phyloP scores from a whole-genome alignment of 352 stramenopile species.

The Salisapilia sapeloensis region DNA sequence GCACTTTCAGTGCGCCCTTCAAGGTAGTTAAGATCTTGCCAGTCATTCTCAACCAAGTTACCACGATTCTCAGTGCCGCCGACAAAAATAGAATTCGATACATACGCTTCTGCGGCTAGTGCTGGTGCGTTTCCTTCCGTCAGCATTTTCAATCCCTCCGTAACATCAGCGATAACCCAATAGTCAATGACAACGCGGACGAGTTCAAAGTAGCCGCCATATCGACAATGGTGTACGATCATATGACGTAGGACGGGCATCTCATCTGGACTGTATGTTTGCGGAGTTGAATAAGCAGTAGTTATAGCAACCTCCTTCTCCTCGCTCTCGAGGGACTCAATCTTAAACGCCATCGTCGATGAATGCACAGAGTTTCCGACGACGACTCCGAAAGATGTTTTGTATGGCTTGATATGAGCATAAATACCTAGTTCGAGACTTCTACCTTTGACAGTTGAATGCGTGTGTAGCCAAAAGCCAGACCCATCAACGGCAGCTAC shows the following conservation, averaged over 20 bases:
- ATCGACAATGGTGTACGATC: slow-evolving; percentile 13
- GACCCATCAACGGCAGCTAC: slow-evolving; percentile 18
- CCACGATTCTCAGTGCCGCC: slow-evolving; percentile 16
- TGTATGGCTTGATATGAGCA: slow-evolving; percentile 9
- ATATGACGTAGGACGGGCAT: slow-evolving; percentile 13
- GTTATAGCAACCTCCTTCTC: slow-evolving; percentile 1
- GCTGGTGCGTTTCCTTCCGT: slow-evolving; percentile 13
- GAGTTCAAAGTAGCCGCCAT: slow-evolving; percentile 17
- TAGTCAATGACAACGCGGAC: slow-evolving; percentile 10
- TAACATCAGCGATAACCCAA: slow-evolving; percentile 16
- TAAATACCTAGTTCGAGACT: slow-evolving; percentile 13
- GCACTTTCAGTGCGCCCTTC: slow-evolving; percentile 17
- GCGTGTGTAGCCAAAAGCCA: slow-evolving; percentile 29
- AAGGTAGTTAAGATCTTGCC: slow-evolving; percentile 18
- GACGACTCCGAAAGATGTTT: slow-evolving; percentile 7
- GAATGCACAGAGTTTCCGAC: slow-evolving; percentile 11
- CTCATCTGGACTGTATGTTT: slow-evolving; percentile 10
- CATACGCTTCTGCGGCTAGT: slow-evolving; percentile 8
- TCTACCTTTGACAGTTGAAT: slow-evolving; percentile 8
- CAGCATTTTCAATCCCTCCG: slow-evolving; percentile 16
- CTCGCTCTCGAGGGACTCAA: slow-evolving; percentile 16
- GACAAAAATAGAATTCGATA: slow-evolving; percentile 19
- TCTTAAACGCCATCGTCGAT: slow-evolving; percentile 9
- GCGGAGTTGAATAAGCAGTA: slow-evolving; percentile 10
- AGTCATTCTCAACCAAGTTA: slow-evolving; percentile 11